Evolutionary conservation across 371 early-diverging fungal genomes (phyloP).

Genomic region (Mortierella sp.): DNA sequence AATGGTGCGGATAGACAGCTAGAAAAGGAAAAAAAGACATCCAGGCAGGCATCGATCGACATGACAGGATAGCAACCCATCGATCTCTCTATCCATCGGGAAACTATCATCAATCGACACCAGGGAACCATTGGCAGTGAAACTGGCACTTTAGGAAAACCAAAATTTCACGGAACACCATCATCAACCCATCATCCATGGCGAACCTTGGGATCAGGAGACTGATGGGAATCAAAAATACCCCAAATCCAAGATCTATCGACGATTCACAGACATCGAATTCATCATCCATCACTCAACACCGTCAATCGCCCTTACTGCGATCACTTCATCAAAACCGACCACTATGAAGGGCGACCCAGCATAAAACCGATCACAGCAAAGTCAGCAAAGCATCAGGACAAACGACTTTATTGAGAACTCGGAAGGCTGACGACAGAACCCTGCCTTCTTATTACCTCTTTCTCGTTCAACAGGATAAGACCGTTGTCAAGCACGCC

Average conservation of each 20-base stretch:
- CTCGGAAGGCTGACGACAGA: not conserved
- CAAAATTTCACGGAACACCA: not conserved
- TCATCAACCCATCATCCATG: not conserved
- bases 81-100: constrained; percentile 1
- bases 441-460: not conserved
- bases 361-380: not conserved
- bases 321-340: not conserved
- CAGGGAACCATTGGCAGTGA: not conserved
- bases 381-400: not conserved
- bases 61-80: not conserved
- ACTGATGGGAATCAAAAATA: not conserved
- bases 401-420: too few species aligned
- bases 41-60: not conserved
- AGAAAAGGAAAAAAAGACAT: not conserved
- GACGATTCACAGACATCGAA: not conserved
- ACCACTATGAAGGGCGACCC: not conserved
- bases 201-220: not conserved
- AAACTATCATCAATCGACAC: not conserved
- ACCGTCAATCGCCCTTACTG: not conserved
- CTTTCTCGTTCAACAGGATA: constrained; percentile 64
- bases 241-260: not conserved
- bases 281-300: not conserved
- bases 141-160: not conserved
- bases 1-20: too few species aligned
- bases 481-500: constrained; percentile 92